Evolutionary conservation across 176 grass and related monocot genomes (phyloP).

Genomic region (Oryza glaberrima): DNA sequence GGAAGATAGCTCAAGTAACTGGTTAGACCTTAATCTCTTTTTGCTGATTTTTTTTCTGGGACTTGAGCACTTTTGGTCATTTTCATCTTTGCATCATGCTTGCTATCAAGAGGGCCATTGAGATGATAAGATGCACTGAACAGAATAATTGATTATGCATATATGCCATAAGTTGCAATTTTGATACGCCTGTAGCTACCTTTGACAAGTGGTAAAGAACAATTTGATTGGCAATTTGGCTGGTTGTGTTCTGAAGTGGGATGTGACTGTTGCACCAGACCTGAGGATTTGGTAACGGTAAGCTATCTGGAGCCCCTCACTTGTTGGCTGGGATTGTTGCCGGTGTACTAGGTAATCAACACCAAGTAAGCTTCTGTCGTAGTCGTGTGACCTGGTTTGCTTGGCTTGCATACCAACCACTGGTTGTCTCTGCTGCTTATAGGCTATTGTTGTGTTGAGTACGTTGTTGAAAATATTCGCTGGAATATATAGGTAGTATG

Average conservation of each 20-base stretch:
- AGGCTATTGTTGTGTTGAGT: not conserved
- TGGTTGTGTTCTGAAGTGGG: not conserved
- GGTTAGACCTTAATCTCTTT: not conserved
- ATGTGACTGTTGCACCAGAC: not conserved
- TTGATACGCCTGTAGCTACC: not conserved
- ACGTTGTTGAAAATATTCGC: not conserved
- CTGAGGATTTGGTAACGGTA: not conserved
- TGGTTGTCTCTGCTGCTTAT: not conserved
- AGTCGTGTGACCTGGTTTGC: conserved; percentile 22
- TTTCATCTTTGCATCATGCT: conserved; percentile 24
- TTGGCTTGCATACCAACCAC: conserved; percentile 11
- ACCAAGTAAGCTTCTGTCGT: conserved; percentile 1
- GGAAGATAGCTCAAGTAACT: conserved; percentile 2
- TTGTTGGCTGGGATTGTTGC: not conserved
- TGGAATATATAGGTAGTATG: not conserved
- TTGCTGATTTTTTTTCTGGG: conserved; percentile 16
- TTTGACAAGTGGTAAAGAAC: not conserved
- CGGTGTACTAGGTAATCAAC: conserved; percentile 18
- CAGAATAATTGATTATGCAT: not conserved
- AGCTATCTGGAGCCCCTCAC: not conserved
- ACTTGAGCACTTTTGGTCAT: conserved; percentile 16
- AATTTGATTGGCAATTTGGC: not conserved
- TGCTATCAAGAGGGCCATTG: conserved; percentile 9
- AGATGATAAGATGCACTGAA: conserved; percentile 14
- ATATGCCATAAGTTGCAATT: not conserved